Percentiles rank a stretch among this genome's conserved stretches.
phyloP scores from a whole-genome alignment of 176 grass and related monocot species.

The Musa troglodytarum region DNA sequence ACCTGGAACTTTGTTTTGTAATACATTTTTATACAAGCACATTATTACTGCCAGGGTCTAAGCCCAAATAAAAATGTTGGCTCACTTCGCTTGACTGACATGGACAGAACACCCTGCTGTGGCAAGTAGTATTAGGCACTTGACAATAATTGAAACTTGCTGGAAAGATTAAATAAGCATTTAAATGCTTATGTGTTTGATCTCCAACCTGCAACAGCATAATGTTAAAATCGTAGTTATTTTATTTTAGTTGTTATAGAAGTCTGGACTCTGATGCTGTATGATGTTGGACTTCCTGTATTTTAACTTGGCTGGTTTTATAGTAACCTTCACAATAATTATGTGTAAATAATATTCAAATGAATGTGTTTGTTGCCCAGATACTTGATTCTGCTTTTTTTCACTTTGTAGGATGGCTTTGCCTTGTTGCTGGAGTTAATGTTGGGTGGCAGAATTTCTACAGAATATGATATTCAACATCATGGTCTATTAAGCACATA shows the following conservation, averaged over 20 bases:
- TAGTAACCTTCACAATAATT: neutral
- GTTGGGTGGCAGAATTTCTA: conserved; percentile 39
- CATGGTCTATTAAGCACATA: conserved; percentile 34
- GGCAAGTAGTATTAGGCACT: neutral
- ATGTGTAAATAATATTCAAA: no score
- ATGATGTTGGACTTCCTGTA: neutral
- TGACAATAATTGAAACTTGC: neutral
- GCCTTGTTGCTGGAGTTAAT: conserved; percentile 50
- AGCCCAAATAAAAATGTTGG: neutral
- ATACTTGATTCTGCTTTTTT: conserved; percentile 22
- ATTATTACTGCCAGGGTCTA: no score
- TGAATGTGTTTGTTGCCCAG: neutral
- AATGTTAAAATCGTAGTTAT: neutral
- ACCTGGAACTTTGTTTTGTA: no score
- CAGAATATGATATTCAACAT: conserved; percentile 32
- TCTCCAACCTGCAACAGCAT: neutral
- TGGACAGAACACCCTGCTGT: neutral
- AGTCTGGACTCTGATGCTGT: neutral
- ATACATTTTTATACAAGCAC: no score
- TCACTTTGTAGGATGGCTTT: conserved; percentile 52
- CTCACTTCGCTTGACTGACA: no score
- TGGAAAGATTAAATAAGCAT: neutral
- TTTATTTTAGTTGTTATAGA: neutral
- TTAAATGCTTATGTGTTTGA: neutral
- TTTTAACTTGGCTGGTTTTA: neutral